These are phyloP conservation scores for Breynia disticha DNA, from an alignment of 441 rosid species.

Conservation along the genomic window DNA sequence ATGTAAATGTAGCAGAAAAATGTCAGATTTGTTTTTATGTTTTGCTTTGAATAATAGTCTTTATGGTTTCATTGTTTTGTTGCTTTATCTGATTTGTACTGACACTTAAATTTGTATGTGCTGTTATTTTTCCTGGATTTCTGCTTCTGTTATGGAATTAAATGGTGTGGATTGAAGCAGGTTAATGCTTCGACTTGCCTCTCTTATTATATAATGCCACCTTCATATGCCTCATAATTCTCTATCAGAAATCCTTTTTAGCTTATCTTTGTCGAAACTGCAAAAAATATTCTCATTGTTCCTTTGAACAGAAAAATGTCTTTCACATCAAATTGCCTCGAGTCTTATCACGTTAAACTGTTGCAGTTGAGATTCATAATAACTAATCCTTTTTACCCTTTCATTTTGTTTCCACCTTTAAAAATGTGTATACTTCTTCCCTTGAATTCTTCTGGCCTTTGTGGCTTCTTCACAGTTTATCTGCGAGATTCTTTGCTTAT, in stretches of 20 bases:
- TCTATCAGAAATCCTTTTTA: conserved; percentile 19
- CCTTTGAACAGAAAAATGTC: conserved; percentile 18
- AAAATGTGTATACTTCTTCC: conserved; percentile 44
- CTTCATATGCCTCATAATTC: conserved; percentile 26
- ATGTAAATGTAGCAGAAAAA: too few relatives aligned
- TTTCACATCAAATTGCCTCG: conserved; percentile 24
- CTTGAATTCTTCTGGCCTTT: conserved; percentile 62
- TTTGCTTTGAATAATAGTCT: too few relatives aligned
- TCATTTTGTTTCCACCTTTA: conserved; percentile 64
- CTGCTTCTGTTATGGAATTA: conserved; percentile 16
- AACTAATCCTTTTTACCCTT: conserved; percentile 53
- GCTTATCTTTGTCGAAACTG: conserved; percentile 24
- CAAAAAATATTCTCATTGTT: conserved; percentile 18
- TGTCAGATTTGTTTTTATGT: too few relatives aligned
- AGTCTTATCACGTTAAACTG: conserved; percentile 16
- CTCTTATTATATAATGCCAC: conserved; percentile 21
- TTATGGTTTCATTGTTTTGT: conserved; percentile 3
- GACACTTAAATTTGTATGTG: background rate
- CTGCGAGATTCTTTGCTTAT: conserved; percentile 56
- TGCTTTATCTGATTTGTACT: conserved; percentile 1
- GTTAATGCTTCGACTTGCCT: conserved; percentile 27
- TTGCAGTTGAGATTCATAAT: conserved; percentile 36
- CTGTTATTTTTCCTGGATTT: conserved; percentile 11
- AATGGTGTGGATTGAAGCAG: conserved; percentile 18
- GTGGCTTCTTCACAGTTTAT: conserved; percentile 61